These are phyloP conservation scores for Euptelea pleiosperma DNA, from an alignment of 164 flowering plant species.

Conservation along the genomic window DNA sequence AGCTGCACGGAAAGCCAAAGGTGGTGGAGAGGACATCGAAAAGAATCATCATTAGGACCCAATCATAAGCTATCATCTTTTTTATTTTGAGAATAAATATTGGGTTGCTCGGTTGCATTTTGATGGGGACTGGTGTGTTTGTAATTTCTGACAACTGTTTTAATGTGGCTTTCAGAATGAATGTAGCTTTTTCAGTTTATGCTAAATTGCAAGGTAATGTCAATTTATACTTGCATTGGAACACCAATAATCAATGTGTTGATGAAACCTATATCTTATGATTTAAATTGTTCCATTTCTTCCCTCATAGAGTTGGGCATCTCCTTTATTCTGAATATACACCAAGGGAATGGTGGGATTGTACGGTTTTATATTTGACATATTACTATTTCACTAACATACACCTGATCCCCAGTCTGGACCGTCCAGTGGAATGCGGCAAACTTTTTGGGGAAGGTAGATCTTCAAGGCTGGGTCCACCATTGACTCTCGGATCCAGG, in stretches of 20 bases:
- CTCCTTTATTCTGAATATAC: no score
- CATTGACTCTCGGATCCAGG: no score
- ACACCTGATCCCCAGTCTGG: no score
- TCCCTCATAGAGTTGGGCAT: background rate
- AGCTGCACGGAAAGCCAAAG: conserved; percentile 67
- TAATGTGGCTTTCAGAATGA: background rate
- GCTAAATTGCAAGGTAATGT: background rate
- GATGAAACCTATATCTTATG: conserved; percentile 1
- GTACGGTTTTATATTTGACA: no score
- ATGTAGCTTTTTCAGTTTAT: conserved; percentile 2
- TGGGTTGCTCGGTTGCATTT: background rate
- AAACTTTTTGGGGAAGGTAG: no score
- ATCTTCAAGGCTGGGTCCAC: no score
- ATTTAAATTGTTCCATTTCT: background rate
- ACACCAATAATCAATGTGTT: background rate
- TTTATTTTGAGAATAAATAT: conserved; percentile 6
- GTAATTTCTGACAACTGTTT: conserved; percentile 4
- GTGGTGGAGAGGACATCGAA: conserved; percentile 36
- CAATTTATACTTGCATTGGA: background rate
- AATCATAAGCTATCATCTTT: conserved; percentile 5
- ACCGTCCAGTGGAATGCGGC: no score
- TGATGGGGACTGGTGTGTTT: conserved; percentile 3
- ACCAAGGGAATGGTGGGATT: no score
- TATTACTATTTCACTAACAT: no score
- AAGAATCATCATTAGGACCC: conserved; percentile 8